These are phyloP conservation scores for Botryotinia calthae DNA, from an alignment of 2,329 filamentous ascomycete genomes.

Conservation along the genomic window DNA sequence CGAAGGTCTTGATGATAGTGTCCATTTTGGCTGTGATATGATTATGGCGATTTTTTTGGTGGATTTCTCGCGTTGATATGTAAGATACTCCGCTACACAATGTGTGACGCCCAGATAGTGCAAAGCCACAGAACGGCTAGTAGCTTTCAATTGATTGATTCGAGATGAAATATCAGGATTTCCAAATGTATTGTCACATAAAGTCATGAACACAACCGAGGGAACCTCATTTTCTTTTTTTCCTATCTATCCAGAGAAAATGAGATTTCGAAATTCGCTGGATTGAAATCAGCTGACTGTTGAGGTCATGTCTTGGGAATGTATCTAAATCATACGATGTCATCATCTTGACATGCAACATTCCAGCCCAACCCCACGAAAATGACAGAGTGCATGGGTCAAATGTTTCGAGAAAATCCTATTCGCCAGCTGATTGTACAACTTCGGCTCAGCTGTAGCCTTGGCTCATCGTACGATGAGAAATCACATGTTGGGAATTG, in stretches of 20 bases:
- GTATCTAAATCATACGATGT: neutral
- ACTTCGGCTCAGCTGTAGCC: neutral
- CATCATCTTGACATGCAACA: neutral
- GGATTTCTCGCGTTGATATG: neutral
- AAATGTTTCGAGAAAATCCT: neutral
- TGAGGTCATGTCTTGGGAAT: neutral
- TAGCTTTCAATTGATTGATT: neutral
- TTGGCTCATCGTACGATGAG: neutral
- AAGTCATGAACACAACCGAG: neutral
- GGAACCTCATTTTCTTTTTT: neutral
- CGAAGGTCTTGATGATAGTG: conserved; percentile 22
- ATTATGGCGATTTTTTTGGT: neutral
- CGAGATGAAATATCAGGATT: neutral
- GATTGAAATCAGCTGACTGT: conserved; percentile 2
- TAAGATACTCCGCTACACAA: neutral
- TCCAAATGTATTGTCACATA: neutral
- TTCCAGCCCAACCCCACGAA: neutral
- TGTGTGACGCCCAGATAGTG: neutral
- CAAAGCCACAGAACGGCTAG: neutral
- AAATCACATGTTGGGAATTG: neutral
- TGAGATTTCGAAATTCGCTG: neutral
- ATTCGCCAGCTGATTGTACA: neutral
- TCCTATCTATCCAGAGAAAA: neutral
- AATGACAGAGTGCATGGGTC: neutral
- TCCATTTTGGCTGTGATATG: conserved; percentile 6